Evolutionary conservation across 495 filamentous ascomycete genomes (phyloP), one percentile per base, ranked within the genome.

Genomic region (Penicillium alfredii): DNA sequence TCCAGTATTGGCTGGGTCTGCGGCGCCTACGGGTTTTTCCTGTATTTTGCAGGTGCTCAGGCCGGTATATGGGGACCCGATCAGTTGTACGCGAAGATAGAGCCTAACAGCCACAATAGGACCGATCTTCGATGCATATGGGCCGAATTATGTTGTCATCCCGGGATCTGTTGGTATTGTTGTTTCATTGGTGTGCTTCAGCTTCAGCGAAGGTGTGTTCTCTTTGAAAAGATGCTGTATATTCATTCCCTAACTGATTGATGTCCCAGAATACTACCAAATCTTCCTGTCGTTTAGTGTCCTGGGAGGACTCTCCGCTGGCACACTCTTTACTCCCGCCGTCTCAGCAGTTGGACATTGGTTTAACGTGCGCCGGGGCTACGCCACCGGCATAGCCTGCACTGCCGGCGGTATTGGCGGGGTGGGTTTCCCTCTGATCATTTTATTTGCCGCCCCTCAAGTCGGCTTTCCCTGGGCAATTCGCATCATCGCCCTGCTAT

Each of bases 1-100:
- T 74, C 76, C 9, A 70, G 68, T 4, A 71, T 86, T 17, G 84
- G 81, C 10, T 88, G 82, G 82, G 81, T 88, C 26, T 86, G 82
- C 47, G 75, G 77, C 5, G 44, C 81, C 6, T 84, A 82, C 47
- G 65, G 68, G 2, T 83, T 83, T 41, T 63, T 87, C 21, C 58
- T 72, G 7, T 78, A 46, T 13, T 32, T 77, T 27, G 69, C 63
- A 3, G 66, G 73, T 0, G 61, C 72, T 7, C 69, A 71, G 44
- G 37, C 45, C 14, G 48, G 55, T 59, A 33, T 14, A 33, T 12
- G 5, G 5, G 21, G 9, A 23, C 21, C 21, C 21, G n/a, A n/a
- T 9, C 9, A 9, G 21, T 23, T 23, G 9, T 6, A 23, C 21
- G 6, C 21, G 21, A n/a, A n/a, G n/a, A n/a, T n/a, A n/a, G n/a